Evolutionary conservation across 2,329 filamentous ascomycete species (phyloP), one percentile per base, ranked within the genome.

Genomic region (Beauveria scarabaeidicola): DNA sequence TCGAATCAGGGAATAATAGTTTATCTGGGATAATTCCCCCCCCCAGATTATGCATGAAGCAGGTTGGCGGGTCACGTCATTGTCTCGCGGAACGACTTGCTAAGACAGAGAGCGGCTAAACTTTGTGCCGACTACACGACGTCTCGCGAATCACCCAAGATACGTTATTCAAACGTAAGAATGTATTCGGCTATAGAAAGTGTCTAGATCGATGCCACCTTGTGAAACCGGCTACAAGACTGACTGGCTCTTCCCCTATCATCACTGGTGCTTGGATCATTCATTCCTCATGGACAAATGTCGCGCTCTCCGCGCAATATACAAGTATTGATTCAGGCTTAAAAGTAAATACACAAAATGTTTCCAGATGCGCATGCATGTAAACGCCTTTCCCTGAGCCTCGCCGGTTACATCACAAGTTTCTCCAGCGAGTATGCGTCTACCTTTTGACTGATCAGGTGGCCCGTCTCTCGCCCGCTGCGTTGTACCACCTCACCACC

Each of bases 361-460:
- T 32, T 9, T 5, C 40, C 29, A 36, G 46, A 43, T 36, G 38
- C n/a, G 5, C 43, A 27, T 40, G 19, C 21, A 36, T 11, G 5
- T 17, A 48, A 29, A 43, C 15, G 23, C 36, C 38, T 11, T 29
- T 38, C 4, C 23, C n/a, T 8, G 6, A 17, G 11, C 27, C 41
- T 40, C 23, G 40, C 55, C 21, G 21, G 17, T 75, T 79, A 90
- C 67, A 91, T 77, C 56, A 81, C 73, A 66, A 96, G 85, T 73
- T 85, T 84, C 75, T 96, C 91, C 64, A 93, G 81, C 51, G 89
- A 90, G 75, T 97, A 96, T 65, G 87, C 84, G 59, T 88, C 89
- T 63, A 92, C 87, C 70, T 86, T 87, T 75, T 89, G 88, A 69
- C 88, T 90, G 69, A 88, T 84, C 71, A 95, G 74, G 72, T 89